These are phyloP conservation scores for Colletotrichum tamarilloi DNA, from an alignment of 2,329 filamentous ascomycete genomes.

Conservation along the genomic window DNA sequence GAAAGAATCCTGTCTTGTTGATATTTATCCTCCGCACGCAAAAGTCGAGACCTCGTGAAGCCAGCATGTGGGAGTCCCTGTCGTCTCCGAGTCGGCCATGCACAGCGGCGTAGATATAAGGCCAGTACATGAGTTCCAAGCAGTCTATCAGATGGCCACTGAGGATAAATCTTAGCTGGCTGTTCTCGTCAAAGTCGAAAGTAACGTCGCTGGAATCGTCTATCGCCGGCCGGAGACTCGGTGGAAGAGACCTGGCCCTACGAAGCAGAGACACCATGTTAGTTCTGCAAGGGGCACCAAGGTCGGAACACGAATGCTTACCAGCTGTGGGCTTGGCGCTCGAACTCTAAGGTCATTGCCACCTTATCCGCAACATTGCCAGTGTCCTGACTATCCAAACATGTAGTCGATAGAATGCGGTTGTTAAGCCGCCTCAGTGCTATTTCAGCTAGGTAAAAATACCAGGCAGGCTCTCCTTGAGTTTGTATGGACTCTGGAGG, in stretches of 20 bases:
- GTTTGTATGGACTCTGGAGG: slow-evolving; percentile 34
- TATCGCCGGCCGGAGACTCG: background rate
- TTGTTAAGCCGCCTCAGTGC: slow-evolving; percentile 30
- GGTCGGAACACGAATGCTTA: background rate
- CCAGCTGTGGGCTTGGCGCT: slow-evolving; percentile 32
- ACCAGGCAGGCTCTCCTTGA: slow-evolving; percentile 36
- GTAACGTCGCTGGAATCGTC: background rate
- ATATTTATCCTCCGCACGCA: slow-evolving; percentile 33
- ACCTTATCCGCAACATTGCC: background rate
- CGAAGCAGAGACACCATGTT: background rate
- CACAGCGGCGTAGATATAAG: slow-evolving; percentile 9
- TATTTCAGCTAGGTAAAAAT: slow-evolving; percentile 40
- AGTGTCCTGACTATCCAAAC: slow-evolving; percentile 5
- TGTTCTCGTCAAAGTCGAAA: slow-evolving; percentile 12
- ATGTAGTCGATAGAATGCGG: slow-evolving; percentile 18
- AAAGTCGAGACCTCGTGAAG: slow-evolving; percentile 6
- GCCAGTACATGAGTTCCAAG: slow-evolving; percentile 25
- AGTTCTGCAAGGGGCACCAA: background rate
- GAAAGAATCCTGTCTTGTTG: slow-evolving; percentile 36
- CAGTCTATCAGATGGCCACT: slow-evolving; percentile 20
- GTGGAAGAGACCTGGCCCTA: background rate
- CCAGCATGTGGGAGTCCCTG: background rate
- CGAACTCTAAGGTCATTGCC: slow-evolving; percentile 2
- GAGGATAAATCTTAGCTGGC: slow-evolving; percentile 25
- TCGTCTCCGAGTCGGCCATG: background rate